phyloP scores from a whole-genome alignment of 768 basidiomycete species.

The Dendrothele bispora region DNA sequence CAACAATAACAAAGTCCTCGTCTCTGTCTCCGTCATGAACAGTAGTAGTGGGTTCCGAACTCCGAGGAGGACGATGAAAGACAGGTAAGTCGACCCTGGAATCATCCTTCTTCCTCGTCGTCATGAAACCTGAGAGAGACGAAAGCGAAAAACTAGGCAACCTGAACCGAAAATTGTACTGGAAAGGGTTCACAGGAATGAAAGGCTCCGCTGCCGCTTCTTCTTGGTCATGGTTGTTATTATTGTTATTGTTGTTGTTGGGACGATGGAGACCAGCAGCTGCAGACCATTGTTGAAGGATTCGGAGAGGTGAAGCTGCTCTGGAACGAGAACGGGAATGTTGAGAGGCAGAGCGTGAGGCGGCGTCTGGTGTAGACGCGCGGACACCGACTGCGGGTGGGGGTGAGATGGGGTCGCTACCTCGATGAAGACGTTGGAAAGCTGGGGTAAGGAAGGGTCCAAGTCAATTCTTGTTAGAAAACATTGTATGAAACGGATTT shows the following conservation, averaged over 20 bases:
- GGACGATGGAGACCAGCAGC: conserved; percentile 46
- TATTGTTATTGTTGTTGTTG: conserved; percentile 43
- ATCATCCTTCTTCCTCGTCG: too few species aligned
- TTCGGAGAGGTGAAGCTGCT: conserved; percentile 56
- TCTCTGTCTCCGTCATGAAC: too few species aligned
- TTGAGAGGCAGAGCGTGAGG: conserved; percentile 49
- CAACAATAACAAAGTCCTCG: too few species aligned
- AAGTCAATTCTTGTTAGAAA: not conserved
- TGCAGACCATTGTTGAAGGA: conserved; percentile 53
- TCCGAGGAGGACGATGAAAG: too few species aligned
- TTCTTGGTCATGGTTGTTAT: too few species aligned
- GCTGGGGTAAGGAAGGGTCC: conserved; percentile 14
- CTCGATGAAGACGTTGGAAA: conserved; percentile 27
- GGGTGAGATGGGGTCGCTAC: conserved; percentile 33
- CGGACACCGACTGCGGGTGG: conserved; percentile 30
- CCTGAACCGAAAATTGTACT: conserved; percentile 23
- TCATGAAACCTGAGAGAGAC: too few species aligned
- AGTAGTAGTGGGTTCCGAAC: too few species aligned
- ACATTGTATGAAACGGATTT: not conserved
- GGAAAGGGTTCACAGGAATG: conserved; percentile 56
- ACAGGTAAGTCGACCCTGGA: too few species aligned
- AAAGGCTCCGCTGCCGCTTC: too few species aligned
- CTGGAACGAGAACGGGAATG: conserved; percentile 55
- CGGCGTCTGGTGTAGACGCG: conserved; percentile 20
- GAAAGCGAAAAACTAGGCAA: conserved; percentile 14